A percentile compares a stretch with the other conserved stretches of the same genome.
These are phyloP conservation scores for Fusarium paranaense DNA, from an alignment of 2,329 filamentous ascomycete genomes.

Conservation along the genomic window DNA sequence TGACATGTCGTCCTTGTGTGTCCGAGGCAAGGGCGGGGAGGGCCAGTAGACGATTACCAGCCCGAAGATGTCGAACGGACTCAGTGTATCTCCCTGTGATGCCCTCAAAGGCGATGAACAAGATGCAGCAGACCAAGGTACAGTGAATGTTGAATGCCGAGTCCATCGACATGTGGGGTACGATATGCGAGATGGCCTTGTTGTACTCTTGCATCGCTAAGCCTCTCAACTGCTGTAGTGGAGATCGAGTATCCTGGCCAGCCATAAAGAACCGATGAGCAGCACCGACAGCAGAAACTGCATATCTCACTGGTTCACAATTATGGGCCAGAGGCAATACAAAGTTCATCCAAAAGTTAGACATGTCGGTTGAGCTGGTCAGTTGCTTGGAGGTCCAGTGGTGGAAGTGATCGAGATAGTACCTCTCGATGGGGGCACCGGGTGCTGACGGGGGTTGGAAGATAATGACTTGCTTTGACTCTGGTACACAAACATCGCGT, in stretches of 20 bases:
- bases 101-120: conserved; percentile 40
- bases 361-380: conserved; percentile 11
- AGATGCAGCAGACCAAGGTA: conserved; percentile 34
- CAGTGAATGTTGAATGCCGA: conserved; percentile 26
- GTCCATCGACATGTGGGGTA: conserved; percentile 27
- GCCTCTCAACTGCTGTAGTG: conserved; percentile 28
- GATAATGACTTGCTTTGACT: neutral
- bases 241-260: conserved; percentile 22
- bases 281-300: conserved; percentile 31
- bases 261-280: conserved; percentile 32
- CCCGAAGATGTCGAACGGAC: conserved; percentile 33
- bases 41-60: conserved; percentile 23
- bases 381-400: conserved; percentile 34
- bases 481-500: neutral
- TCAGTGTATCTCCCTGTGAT: conserved; percentile 38
- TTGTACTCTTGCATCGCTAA: conserved; percentile 38
- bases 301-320: conserved; percentile 21
- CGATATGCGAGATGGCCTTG: conserved; percentile 33
- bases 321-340: conserved; percentile 30
- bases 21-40: neutral
- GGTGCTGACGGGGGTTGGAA: conserved; percentile 3
- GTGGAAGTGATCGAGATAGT: conserved; percentile 35
- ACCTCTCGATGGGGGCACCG: conserved; percentile 23
- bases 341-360: conserved; percentile 27
- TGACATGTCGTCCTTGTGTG: conserved; percentile 2